Evolutionary conservation across 139 green algal species (phyloP).

Genomic region (Edaphochlamys debaryana): DNA sequence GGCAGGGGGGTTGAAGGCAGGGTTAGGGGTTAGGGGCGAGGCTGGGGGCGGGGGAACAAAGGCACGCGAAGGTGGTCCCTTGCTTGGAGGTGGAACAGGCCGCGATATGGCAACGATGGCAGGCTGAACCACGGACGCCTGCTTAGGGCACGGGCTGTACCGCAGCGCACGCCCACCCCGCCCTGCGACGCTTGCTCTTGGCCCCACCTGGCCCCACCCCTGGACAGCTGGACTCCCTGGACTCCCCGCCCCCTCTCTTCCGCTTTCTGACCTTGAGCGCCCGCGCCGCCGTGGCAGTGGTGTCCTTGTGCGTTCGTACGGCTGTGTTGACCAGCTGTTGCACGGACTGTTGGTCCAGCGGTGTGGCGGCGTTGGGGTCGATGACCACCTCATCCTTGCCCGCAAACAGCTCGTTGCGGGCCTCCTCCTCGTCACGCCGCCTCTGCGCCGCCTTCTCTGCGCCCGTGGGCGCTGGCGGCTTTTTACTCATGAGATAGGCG

Average conservation of each 20-base stretch:
- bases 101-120: no score
- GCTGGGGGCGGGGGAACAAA: no score
- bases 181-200: background rate
- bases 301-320: conserved; percentile 52
- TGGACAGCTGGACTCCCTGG: no score
- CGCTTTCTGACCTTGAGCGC: conserved; percentile 50
- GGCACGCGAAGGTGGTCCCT: no score
- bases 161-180: no score
- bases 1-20: background rate
- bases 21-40: no score
- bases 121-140: no score
- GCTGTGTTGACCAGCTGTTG: conserved; percentile 53
- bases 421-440: conserved; percentile 12
- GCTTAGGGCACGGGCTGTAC: no score
- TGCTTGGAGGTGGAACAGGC: no score
- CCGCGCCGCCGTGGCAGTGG: conserved; percentile 44
- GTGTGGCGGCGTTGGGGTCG: background rate
- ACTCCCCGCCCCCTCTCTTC: no score
- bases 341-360: conserved; percentile 18
- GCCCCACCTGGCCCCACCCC: no score
- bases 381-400: conserved; percentile 23
- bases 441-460: background rate
- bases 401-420: conserved; percentile 44
- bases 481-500: no score
- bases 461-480: background rate